Evolutionary conservation across 1,284 basidiomycete genomes (phyloP).

Genomic region (Coriolopsis trogii): DNA sequence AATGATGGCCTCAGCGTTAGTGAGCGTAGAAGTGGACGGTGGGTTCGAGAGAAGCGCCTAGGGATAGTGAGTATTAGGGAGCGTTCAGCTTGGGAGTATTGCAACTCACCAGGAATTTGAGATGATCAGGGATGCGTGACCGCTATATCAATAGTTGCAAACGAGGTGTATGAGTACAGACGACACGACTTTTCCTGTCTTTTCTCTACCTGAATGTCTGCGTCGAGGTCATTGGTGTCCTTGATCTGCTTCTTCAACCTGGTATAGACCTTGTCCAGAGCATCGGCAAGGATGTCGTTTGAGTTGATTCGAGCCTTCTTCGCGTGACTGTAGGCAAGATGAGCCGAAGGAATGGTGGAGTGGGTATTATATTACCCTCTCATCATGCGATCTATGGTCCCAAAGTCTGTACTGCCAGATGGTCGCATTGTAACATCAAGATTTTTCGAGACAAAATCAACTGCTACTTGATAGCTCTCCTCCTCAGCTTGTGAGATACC

Average conservation of each 20-base stretch:
- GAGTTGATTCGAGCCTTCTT: constrained; percentile 73
- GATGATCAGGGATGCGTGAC: constrained; percentile 64
- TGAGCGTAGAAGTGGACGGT: constrained; percentile 49
- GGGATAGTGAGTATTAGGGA: background rate
- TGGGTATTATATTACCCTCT: constrained; percentile 46
- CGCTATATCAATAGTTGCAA: constrained; percentile 38
- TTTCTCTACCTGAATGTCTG: constrained; percentile 57
- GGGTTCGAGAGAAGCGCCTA: constrained; percentile 61
- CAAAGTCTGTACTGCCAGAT: constrained; percentile 57
- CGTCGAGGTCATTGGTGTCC: constrained; percentile 60
- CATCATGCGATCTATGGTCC: constrained; percentile 55
- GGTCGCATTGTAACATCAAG: constrained; percentile 56
- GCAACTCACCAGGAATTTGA: constrained; percentile 70
- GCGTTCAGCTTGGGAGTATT: background rate
- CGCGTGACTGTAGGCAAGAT: constrained; percentile 39
- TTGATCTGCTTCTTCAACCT: constrained; percentile 52
- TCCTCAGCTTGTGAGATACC: constrained; percentile 39
- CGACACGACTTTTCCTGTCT: too few relatives aligned
- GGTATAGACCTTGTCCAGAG: constrained; percentile 53
- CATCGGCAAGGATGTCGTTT: constrained; percentile 58
- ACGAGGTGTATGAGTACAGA: too few relatives aligned
- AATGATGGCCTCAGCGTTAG: constrained; percentile 54
- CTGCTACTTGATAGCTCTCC: constrained; percentile 49
- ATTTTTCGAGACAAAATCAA: constrained; percentile 56
- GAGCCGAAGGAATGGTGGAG: constrained; percentile 9